Base-by-base conservation (phyloP, 1,284 basidiomycete species). In the Coniferiporia sulphurascens region DNA sequence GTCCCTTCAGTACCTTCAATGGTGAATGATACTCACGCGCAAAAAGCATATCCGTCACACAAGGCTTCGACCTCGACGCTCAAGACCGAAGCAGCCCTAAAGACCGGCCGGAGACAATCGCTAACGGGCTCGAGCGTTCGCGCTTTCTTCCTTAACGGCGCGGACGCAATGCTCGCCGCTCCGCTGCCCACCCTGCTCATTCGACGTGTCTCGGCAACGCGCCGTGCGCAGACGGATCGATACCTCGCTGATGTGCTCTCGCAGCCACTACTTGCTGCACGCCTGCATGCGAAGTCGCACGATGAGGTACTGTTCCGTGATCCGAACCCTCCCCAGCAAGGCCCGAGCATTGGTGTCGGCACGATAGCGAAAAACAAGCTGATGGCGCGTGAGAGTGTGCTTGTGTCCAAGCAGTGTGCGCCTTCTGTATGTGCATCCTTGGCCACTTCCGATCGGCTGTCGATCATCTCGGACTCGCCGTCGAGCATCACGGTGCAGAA, bases 221-320 rank as follows among this genome's bases (percentile, higher is more conserved):
- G 86, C 35, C 84, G 92, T 19, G 78, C 83, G 32, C 79, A 82
- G 52, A 82, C 89, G 38, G 88, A 91, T 64, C 79, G 82, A 49
- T 83, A 80, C 12, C 72, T 91, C 17, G 77, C 79, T 54, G 89
- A 91, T 63, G 82, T 91, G 52, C 80, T 85, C 63, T 89, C 88
- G 10, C 79, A 84, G 60, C 74, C 77, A 17, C 85, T 86, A 62
- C 68, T 84, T 44, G 77, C 77, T 8, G 85, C 84, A n/a, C 78
- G 86, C 36, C 76, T 78, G 38, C 78, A 85, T 55, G 85, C 85
- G 4, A 79, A 76, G 60, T 76, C 78, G 55, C 81, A 78, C 60
- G 85, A 84, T 56, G 82, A 84, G 65, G 81, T 82, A 59, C 74
- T 89, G 45, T 87, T 87, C 66, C 41, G 60, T 10, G 60, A 61